phyloP scores from a whole-genome alignment of 208 protist species.

The Acanthamoeba sp. region DNA sequence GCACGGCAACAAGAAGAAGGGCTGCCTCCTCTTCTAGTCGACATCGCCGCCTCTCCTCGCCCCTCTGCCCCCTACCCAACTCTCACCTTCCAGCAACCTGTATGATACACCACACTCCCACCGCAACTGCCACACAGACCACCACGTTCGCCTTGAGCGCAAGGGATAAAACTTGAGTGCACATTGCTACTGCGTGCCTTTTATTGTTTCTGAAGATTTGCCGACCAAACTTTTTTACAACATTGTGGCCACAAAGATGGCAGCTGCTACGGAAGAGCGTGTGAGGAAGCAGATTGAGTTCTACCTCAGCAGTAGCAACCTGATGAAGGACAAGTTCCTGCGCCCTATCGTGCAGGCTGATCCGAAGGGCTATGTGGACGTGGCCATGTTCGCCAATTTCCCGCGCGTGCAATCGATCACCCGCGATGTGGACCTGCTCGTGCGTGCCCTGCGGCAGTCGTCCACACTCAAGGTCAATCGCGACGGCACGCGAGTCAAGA shows the following conservation, averaged over 20 bases:
- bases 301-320: constrained; percentile 63
- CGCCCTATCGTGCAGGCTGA: constrained; percentile 43
- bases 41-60: no score
- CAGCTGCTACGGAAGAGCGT: not conserved
- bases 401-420: not conserved
- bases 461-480: not conserved
- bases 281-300: constrained; percentile 68
- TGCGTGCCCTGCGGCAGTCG: not conserved
- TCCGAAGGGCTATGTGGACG: constrained; percentile 48
- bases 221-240: no score
- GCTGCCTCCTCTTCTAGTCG: no score
- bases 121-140: no score
- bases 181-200: no score
- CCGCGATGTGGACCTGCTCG: not conserved
- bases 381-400: constrained; percentile 53
- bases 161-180: no score
- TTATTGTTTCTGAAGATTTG: no score
- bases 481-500: not conserved
- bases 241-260: not conserved
- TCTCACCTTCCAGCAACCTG: no score
- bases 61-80: no score
- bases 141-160: no score
- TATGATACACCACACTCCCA: no score
- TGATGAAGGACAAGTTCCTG: constrained; percentile 59
- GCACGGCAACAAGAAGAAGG: not conserved